Evolutionary conservation across 306 rosid species (phyloP).

Genomic region (Cyamopsis tetragonoloba): DNA sequence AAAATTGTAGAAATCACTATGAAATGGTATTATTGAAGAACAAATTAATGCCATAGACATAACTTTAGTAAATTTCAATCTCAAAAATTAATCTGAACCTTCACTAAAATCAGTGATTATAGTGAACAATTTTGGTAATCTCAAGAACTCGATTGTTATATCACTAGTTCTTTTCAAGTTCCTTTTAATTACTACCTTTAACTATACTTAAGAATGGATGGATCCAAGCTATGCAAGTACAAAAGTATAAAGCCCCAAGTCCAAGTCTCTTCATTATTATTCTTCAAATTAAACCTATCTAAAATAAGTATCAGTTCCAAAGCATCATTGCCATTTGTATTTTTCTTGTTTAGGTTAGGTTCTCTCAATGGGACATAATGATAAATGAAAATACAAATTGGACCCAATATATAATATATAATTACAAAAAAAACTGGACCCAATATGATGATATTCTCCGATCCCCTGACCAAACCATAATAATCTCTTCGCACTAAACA

Average conservation of each 20-base stretch:
- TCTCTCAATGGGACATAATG: neutral
- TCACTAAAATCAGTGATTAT: too few species aligned
- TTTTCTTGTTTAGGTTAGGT: neutral
- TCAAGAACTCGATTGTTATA: too few species aligned
- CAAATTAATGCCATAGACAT: too few species aligned
- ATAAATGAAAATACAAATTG: neutral
- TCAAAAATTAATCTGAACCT: too few species aligned
- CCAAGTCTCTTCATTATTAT: neutral
- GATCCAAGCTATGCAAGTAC: conserved; percentile 20
- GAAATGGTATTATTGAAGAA: too few species aligned
- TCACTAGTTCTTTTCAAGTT: too few species aligned
- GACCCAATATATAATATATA: too few species aligned
- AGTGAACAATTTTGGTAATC: too few species aligned
- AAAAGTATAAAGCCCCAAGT: conserved; percentile 14
- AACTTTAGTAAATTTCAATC: too few species aligned
- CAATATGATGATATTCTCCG: neutral
- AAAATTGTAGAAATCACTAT: too few species aligned
- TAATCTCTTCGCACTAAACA: neutral
- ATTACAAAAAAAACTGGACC: too few species aligned
- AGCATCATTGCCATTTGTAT: conserved; percentile 14
- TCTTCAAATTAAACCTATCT: neutral
- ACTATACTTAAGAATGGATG: neutral
- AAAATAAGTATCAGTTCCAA: neutral
- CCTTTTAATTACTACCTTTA: conserved; percentile 9
- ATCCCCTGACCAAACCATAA: neutral